These are phyloP conservation scores for Tetrahymena thermophila DNA, from an alignment of 73 alveolate species.

Conservation along the genomic window DNA sequence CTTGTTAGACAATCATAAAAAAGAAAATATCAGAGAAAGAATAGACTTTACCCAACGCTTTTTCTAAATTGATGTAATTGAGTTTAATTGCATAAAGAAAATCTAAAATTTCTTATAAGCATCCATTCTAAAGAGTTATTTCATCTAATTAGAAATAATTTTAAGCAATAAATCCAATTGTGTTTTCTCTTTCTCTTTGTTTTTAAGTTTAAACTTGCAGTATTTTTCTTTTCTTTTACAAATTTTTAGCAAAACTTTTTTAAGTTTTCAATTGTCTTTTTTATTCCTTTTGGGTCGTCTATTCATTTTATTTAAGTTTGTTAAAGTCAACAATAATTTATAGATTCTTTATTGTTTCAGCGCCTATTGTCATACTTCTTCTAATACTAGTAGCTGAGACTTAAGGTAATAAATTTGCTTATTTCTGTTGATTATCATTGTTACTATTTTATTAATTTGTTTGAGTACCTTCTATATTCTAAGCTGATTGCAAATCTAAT, in stretches of 20 bases:
- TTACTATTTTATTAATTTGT: not conserved
- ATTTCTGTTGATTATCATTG: no score
- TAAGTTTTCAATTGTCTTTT: not conserved
- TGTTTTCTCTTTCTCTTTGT: not conserved
- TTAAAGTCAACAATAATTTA: not conserved
- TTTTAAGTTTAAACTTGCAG: not conserved
- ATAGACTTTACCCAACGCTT: not conserved
- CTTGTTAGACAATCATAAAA: not conserved
- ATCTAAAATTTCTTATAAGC: not conserved
- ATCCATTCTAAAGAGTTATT: not conserved
- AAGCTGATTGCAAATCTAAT: not conserved
- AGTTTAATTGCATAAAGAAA: not conserved
- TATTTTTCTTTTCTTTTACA: not conserved
- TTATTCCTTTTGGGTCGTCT: not conserved
- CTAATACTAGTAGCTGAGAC: not conserved
- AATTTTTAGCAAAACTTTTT: not conserved
- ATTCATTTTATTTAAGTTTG: not conserved
- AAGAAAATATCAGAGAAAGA: not conserved
- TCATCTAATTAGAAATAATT: not conserved
- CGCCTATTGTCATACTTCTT: not conserved
- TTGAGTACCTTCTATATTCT: not conserved
- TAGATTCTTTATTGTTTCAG: not conserved
- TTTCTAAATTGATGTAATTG: not conserved
- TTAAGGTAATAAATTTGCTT: no score
- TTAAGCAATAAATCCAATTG: not conserved